A percentile compares a stretch with the other conserved stretches of the same genome.
These are phyloP conservation scores for Papiliotrema nemorosa DNA, from an alignment of 1,284 basidiomycete species.

Conservation along the genomic window DNA sequence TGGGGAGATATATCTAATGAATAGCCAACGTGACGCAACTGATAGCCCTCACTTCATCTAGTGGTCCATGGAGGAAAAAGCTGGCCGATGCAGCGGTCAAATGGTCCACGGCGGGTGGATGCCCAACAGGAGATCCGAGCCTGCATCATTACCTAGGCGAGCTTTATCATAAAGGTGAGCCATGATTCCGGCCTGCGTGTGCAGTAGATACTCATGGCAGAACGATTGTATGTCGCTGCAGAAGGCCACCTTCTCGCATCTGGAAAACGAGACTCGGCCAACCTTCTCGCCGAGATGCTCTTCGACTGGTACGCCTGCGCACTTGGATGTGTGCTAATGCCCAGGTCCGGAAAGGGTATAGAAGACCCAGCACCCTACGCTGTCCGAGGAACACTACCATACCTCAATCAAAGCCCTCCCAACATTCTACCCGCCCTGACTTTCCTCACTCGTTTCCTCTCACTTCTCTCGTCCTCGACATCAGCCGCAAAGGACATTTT, in stretches of 20 bases:
- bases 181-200: background rate
- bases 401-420: slow-evolving; percentile 77
- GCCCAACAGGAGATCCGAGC: slow-evolving; percentile 76
- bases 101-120: slow-evolving; percentile 76
- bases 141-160: slow-evolving; percentile 85
- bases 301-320: slow-evolving; percentile 62
- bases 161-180: slow-evolving; percentile 75
- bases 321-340: slow-evolving; percentile 2
- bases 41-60: slow-evolving; percentile 48
- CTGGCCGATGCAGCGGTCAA: slow-evolving; percentile 50
- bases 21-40: slow-evolving; percentile 50
- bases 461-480: slow-evolving; percentile 56
- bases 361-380: slow-evolving; percentile 65
- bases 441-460: slow-evolving; percentile 72
- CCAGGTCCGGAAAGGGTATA: slow-evolving; percentile 36
- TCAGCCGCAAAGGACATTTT: slow-evolving; percentile 52
- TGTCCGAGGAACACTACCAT: slow-evolving; percentile 74
- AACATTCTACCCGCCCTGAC: slow-evolving; percentile 79
- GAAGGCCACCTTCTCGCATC: slow-evolving; percentile 77
- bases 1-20: background rate
- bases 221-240: slow-evolving; percentile 58
- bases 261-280: slow-evolving; percentile 80
- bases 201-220: background rate
- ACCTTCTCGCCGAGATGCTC: slow-evolving; percentile 78
- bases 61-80: slow-evolving; percentile 53